A percentile compares a stretch with the other conserved stretches of the same genome.
These are phyloP conservation scores for Penicillium pulvis DNA, from an alignment of 495 filamentous ascomycete genomes.

Conservation along the genomic window DNA sequence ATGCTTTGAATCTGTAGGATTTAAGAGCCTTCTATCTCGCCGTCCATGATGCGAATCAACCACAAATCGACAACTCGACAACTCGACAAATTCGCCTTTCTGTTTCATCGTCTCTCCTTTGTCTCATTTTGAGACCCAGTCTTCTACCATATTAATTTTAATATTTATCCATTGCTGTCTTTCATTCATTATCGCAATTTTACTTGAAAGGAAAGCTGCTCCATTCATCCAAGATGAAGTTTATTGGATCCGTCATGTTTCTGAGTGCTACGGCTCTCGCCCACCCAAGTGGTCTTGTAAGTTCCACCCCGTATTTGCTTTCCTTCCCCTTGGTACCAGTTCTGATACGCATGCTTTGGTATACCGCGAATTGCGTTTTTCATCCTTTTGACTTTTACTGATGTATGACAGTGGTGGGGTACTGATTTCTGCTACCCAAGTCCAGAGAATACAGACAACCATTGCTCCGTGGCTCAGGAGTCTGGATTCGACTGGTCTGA, in stretches of 20 bases:
- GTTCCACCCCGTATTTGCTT: not conserved
- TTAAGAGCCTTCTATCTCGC: not conserved
- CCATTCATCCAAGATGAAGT: conserved; percentile 24
- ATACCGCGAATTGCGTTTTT: not conserved
- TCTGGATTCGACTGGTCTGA: conserved; percentile 73
- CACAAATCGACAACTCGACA: not conserved
- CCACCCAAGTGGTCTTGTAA: conserved; percentile 36
- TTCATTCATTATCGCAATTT: conserved; percentile 21
- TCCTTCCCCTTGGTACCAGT: not conserved
- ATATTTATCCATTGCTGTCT: conserved; percentile 20
- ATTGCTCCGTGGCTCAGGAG: conserved; percentile 65
- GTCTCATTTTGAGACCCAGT: not conserved
- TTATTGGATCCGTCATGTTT: conserved; percentile 28
- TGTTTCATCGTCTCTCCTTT: conserved; percentile 11
- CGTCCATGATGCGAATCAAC: not conserved
- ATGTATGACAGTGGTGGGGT: conserved; percentile 51
- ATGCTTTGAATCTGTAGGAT: not conserved
- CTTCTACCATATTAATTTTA: conserved; percentile 11
- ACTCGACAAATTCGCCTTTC: conserved; percentile 15
- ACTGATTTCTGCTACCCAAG: conserved; percentile 62
- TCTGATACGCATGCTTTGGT: not conserved
- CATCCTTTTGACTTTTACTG: conserved; percentile 7
- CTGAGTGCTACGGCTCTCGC: conserved; percentile 29
- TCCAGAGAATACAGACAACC: conserved; percentile 77
- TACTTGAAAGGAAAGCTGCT: not conserved